Evolutionary conservation across 495 filamentous ascomycete genomes (phyloP).

Genomic region (Penicillium subrubescens): DNA sequence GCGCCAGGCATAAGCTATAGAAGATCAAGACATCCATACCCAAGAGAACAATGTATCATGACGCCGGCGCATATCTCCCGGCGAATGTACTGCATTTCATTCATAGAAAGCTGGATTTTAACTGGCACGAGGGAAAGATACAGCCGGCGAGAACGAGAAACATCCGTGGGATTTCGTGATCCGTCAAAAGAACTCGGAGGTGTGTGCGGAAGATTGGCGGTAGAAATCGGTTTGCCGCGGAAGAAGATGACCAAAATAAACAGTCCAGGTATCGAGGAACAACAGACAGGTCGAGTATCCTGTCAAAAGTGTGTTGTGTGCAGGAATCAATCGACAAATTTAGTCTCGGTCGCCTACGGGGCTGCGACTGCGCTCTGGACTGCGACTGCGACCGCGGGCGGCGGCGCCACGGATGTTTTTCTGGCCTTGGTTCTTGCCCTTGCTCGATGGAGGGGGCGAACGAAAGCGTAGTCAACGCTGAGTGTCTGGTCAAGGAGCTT

Average conservation of each 20-base stretch:
- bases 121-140: neutral
- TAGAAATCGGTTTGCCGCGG: conserved; percentile 3
- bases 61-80: conserved; percentile 34
- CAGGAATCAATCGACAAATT: neutral
- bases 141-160: conserved; percentile 14
- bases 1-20: neutral
- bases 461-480: conserved; percentile 92
- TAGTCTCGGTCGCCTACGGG: conserved; percentile 48
- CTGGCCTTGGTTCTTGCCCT: conserved; percentile 54
- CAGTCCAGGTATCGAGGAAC: conserved; percentile 22
- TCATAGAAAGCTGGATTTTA: neutral
- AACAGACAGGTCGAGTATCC: conserved; percentile 2
- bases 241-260: conserved; percentile 11
- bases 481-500: conserved; percentile 94
- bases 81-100: neutral
- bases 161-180: conserved; percentile 7
- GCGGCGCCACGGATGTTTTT: conserved; percentile 49
- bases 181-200: conserved; percentile 13
- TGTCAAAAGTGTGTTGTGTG: conserved; percentile 3
- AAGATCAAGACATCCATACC: conserved; percentile 23
- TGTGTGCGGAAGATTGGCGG: conserved; percentile 5
- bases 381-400: conserved; percentile 54
- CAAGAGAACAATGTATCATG: conserved; percentile 31
- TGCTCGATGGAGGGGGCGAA: conserved; percentile 83
- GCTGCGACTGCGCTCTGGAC: conserved; percentile 63